Evolutionary conservation across 345 rosid species (phyloP), one percentile per base, ranked within the genome.

Genomic region (Populus davidiana): DNA sequence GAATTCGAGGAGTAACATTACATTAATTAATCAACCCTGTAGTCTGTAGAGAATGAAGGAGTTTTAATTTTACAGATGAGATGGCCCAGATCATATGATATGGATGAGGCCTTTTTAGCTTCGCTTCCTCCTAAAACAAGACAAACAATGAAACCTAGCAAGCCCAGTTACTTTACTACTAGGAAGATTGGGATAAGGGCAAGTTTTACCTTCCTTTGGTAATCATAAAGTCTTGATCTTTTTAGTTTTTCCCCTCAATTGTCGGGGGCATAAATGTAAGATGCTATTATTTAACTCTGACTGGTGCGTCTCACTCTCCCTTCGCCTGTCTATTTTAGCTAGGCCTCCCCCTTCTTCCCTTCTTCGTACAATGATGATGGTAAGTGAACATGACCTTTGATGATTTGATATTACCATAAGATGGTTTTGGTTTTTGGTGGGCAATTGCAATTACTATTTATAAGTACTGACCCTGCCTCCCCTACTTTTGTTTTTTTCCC

Each of bases 221-320:
- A 7, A 54, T 8, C 12, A 41, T 41, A 41, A 54, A 54, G 61
- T 20, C 18, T 52, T 20, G 23, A 52, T 52, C 59, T 16, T 33
- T n/a, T n/a, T n/a, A n/a, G n/a, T n/a, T n/a, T 72, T 35, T 72
- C 47, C 64, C 20, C 3, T 36, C 36, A 59, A 59, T 7, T 3
- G 23, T 25, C 8, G 56, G 76, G 76, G 76, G 76, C 56, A 73
- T 47, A 73, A 73, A 17, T 52, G 76, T 73, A 73, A 73, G n/a
- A 6, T 49, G 25, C 4, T 16, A 14, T 10, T 54, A 8, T 54
- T 21, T 21, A 54, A 21, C 12, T 20, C 23, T 21, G 23, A 8
- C 61, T 21, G 23, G 23, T 21, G 61, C 4, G 17, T 4, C 23
- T 43, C 41, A 25, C 68, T 16, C 27, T 61, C 67, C 44, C 76